Conservation (phyloP, 2,329 filamentous ascomycete species). For the Periconia macrospinosa region DNA sequence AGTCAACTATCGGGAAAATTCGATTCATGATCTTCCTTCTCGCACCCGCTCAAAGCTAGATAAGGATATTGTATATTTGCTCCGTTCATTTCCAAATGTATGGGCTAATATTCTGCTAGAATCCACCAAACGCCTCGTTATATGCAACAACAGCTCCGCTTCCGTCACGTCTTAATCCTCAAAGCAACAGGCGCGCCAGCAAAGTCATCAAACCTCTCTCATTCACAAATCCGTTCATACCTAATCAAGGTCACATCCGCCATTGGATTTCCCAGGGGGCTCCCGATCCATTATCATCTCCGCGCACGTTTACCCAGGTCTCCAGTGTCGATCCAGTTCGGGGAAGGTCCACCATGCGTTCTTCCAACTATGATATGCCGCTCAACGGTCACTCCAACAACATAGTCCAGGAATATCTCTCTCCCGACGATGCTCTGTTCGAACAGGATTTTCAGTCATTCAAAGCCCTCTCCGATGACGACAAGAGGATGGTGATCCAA, state of each 20-base stretch:
- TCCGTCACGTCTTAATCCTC: neutral
- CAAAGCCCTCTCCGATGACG: conserved; percentile 32
- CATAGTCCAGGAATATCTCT: conserved; percentile 41
- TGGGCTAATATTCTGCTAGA: neutral
- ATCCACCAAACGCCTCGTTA: neutral
- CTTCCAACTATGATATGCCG: conserved; percentile 10
- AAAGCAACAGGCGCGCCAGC: neutral
- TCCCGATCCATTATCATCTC: conserved; percentile 1
- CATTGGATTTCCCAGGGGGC: conserved; percentile 15
- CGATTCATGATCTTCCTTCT: neutral
- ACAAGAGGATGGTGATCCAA: conserved; percentile 55
- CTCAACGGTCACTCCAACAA: conserved; percentile 29
- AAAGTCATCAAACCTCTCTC: conserved; percentile 9
- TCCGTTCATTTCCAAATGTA: too few relatives aligned
- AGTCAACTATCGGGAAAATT: neutral
- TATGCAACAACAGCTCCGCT: neutral
- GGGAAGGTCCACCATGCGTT: conserved; percentile 18
- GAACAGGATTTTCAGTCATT: conserved; percentile 31
- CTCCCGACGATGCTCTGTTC: conserved; percentile 27
- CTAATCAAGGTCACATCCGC: conserved; percentile 12
- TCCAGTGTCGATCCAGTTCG: neutral
- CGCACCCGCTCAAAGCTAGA: neutral
- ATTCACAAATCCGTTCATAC: conserved; percentile 14
- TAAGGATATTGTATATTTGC: too few relatives aligned
- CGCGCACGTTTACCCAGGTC: neutral